Base-by-base conservation (phyloP, 352 stramenopile species). In the Phytopythium helicoides region DNA sequence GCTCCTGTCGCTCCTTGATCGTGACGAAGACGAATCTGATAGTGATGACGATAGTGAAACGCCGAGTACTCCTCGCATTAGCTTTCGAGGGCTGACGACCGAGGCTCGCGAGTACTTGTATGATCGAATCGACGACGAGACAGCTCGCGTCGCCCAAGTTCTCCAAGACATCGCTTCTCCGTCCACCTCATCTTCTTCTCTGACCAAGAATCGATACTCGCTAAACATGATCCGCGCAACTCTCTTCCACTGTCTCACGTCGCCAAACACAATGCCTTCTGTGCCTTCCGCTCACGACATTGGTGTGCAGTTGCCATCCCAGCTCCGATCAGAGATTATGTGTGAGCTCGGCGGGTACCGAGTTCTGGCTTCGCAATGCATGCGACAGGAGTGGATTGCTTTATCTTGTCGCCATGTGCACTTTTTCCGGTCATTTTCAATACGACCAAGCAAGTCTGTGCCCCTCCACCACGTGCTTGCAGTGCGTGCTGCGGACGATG, bases 361-460 rank as follows among this genome's bases (percentile, higher is more conserved):
- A 15, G 62, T 83, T 39, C 59, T 79, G 15, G 52, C 73, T 21
- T 71, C 58, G 7, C 68, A 59, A 2, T 68, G 87, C 21, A 44
- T 93, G 33, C 80, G 82, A 2, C 82, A 93, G 41, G 82, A 93
- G 52, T 93, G 81, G 78, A 58, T 87, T 46, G 65, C 83, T 18
- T 52, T 93, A 22, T 78, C 80, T 21, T 74, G 62, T 0, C 67
- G 59, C 16, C 52, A 85, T 16, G 42, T 93, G n/a, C 66, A 74
- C 18, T 89, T 86, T 53, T 89, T 85, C 47, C 63, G 82, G 9
- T 91, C 82, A 1, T 93, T 73, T 52, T 75, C 82, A 1, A 49
- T 85, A 11, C 53, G 60, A 22, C 54, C 82, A 3, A 59, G 56
- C 10, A 67, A 83, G 39, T 69, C 57, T 0, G 34, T 93, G 2